Percentiles rank a stretch among this genome's conserved stretches.
Evolutionary conservation across 169 alveolate genomes (phyloP).

Genomic region (Eimeria sp.): DNA sequence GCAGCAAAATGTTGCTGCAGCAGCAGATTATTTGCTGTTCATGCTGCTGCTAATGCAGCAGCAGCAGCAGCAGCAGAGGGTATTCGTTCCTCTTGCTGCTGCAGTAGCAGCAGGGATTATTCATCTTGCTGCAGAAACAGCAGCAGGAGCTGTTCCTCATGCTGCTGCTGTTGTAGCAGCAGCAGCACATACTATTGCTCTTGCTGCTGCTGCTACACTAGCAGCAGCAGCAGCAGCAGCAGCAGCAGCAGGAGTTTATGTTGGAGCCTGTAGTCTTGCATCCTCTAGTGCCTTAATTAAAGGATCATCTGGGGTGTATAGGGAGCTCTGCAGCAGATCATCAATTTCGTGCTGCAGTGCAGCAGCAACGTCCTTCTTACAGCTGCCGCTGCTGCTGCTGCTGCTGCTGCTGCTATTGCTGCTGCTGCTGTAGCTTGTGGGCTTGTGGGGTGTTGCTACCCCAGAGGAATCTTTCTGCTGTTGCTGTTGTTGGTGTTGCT

Average conservation of each 20-base stretch:
- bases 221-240: slow-evolving; percentile 33
- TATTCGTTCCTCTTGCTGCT: too few species aligned
- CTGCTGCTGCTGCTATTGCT: background rate
- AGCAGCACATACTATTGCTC: background rate
- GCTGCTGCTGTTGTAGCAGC: background rate
- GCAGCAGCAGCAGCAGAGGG: too few species aligned
- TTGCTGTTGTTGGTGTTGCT: slow-evolving; percentile 26
- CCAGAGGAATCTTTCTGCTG: background rate
- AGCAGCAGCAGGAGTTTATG: background rate
- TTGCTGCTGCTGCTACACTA: background rate
- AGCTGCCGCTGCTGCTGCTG: slow-evolving; percentile 22
- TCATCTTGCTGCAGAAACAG: too few species aligned
- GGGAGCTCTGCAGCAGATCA: slow-evolving; percentile 26
- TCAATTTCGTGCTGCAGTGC: slow-evolving; percentile 16
- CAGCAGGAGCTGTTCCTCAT: too few species aligned
- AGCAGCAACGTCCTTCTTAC: background rate
- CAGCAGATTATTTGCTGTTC: background rate
- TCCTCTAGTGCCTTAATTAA: slow-evolving; percentile 31
- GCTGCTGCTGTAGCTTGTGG: background rate
- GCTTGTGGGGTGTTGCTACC: background rate
- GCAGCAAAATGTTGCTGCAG: background rate
- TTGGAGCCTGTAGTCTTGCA: background rate
- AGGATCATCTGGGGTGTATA: slow-evolving; percentile 47
- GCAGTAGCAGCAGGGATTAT: too few species aligned
- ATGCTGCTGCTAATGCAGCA: too few species aligned